Percentiles rank a stretch among this genome's conserved stretches.
phyloP scores from a whole-genome alignment of 306 rosid genomes.

The Lathyrus sativus region DNA sequence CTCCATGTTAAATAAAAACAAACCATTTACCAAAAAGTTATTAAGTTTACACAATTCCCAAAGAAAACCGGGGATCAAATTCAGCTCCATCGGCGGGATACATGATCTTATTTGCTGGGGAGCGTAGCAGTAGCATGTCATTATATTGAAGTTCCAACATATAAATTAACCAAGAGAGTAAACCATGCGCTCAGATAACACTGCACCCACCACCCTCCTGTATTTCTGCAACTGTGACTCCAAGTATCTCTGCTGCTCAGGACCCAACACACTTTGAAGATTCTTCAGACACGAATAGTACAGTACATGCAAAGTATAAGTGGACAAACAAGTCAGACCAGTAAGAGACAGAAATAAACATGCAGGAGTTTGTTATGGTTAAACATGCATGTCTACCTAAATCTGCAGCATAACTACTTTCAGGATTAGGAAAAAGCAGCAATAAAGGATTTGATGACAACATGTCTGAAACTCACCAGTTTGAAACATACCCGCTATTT shows the following conservation, averaged over 20 bases:
- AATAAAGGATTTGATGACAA: background rate
- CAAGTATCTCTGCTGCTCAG: conserved; percentile 48
- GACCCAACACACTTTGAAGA: conserved; percentile 50
- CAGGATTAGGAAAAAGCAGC: conserved; percentile 2
- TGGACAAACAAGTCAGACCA: conserved; percentile 22
- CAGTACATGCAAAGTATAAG: conserved; percentile 17
- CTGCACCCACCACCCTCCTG: conserved; percentile 66
- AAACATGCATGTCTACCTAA: conserved; percentile 15
- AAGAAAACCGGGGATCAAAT: conserved; percentile 23
- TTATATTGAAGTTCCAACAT: conserved; percentile 19
- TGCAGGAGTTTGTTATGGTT: conserved; percentile 10
- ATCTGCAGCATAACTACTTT: conserved; percentile 21
- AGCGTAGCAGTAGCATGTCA: conserved; percentile 28
- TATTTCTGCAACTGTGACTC: conserved; percentile 69
- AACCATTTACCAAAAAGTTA: conserved; percentile 14
- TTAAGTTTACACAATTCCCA: conserved; percentile 21
- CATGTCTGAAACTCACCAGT: conserved; percentile 18
- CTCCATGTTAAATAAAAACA: conserved; percentile 10
- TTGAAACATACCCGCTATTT: conserved; percentile 12
- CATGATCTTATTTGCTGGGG: conserved; percentile 20
- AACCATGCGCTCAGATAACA: conserved; percentile 69
- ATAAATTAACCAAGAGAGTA: conserved; percentile 50
- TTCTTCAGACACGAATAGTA: conserved; percentile 53
- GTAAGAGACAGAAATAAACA: conserved; percentile 5
- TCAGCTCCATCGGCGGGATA: conserved; percentile 27